Base-by-base conservation (phyloP, 805 yeast species). In the Ogataea paradorogensis region DNA sequence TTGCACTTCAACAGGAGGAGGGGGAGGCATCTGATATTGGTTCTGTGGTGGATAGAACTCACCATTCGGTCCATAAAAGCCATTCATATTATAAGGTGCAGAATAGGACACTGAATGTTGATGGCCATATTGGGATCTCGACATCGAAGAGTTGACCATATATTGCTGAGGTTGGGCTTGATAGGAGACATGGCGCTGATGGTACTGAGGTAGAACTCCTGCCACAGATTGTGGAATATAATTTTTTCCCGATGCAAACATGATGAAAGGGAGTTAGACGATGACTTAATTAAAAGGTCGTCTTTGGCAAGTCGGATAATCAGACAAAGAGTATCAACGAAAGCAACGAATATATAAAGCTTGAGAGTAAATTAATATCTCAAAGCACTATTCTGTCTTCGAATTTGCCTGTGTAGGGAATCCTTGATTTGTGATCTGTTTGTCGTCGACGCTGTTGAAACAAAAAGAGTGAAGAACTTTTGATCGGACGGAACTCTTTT, bases 261-360 rank as follows among this genome's bases (percentile, higher is more conserved):
- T 43, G 23, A 9, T 37, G 37, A 23, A 33, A 33, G 34, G 26
- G 38, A 22, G 25, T 20, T 22, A 38, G 58, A 53, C 70, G 71
- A 66, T 59, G 47, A 63, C 71, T 66, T 66, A 66, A 54, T 53
- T 53, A 66, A 66, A 66, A 66, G 71, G 63, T 66, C 71, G 69
- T 53, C 47, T 34, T 15, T 31, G 36, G 36, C 43, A 30, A 27
- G 21, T 18, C 35, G 25, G 27, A 35, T 28, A 22, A 27, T 24
- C 42, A 34, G 37, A 35, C 13, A 35, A 29, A 23, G 26, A 20
- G 33, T 16, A 9, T 20, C n/a, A 11, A 15, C n/a, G n/a, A 34
- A 34, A 16, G 6, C 20, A 18, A 30, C 11, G 25, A 23, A 18
- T 24, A 16, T 11, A 9, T 23, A 9, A 13, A 22, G 35, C 11